phyloP scores from a whole-genome alignment of 108 stramenopile species.

The Stephanodiscus triporus region DNA sequence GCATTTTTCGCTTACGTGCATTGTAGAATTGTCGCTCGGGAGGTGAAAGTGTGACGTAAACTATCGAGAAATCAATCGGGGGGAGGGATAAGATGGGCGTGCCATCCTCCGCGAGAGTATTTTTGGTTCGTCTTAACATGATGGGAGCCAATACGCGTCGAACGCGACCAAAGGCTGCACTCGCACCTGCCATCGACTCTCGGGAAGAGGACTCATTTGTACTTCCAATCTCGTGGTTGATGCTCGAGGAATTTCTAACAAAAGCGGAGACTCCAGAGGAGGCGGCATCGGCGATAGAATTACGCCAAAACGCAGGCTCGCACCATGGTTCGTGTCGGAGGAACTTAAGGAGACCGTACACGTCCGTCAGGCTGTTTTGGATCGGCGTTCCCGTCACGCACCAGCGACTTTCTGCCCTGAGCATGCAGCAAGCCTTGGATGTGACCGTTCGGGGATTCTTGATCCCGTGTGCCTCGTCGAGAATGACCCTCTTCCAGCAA shows the following conservation, averaged over 20 bases:
- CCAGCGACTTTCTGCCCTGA: constrained; percentile 77
- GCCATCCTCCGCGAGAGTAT: constrained; percentile 68
- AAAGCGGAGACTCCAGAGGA: constrained; percentile 16
- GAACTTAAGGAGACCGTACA: constrained; percentile 77
- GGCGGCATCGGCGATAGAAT: constrained; percentile 56
- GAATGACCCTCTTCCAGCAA: constrained; percentile 73
- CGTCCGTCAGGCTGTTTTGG: constrained; percentile 83
- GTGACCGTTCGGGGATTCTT: constrained; percentile 74
- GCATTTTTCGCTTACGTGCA: constrained; percentile 40
- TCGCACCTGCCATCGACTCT: constrained; percentile 8
- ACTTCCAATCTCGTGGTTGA: constrained; percentile 21
- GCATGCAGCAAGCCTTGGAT: constrained; percentile 71
- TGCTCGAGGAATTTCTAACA: constrained; percentile 1
- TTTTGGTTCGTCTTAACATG: constrained; percentile 80
- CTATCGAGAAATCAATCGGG: constrained; percentile 66
- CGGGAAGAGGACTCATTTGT: neutral
- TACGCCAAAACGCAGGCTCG: constrained; percentile 72
- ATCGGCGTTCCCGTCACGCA: constrained; percentile 85
- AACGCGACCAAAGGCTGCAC: constrained; percentile 69
- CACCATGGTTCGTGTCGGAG: constrained; percentile 87
- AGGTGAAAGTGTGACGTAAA: constrained; percentile 60
- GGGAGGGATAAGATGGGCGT: constrained; percentile 79
- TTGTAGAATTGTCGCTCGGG: constrained; percentile 86
- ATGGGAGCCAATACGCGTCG: constrained; percentile 71
- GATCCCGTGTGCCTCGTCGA: constrained; percentile 83